A percentile compares a stretch with the other conserved stretches of the same genome.
Conservation (phyloP, 2,329 filamentous ascomycete species). For the Botrytis aclada region DNA sequence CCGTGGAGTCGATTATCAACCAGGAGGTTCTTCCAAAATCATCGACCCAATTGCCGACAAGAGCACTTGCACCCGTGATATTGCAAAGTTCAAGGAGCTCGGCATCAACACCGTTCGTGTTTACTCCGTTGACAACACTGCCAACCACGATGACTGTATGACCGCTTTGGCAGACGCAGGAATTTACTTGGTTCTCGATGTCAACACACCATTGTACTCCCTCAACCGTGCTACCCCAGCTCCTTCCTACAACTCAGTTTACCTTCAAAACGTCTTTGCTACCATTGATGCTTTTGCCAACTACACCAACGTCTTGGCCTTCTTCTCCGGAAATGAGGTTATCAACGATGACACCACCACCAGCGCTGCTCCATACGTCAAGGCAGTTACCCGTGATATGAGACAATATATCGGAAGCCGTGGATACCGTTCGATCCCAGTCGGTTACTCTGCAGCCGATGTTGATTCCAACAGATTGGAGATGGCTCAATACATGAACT, state of each 20-base stretch:
- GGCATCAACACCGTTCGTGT: slow-evolving; percentile 71
- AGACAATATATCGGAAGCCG: slow-evolving; percentile 50
- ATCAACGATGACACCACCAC: slow-evolving; percentile 54
- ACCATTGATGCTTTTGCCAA: slow-evolving; percentile 66
- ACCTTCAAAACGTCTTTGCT: slow-evolving; percentile 68
- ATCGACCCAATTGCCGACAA: slow-evolving; percentile 62
- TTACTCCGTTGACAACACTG: slow-evolving; percentile 70
- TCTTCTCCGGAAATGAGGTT: slow-evolving; percentile 60
- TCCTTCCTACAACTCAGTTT: slow-evolving; percentile 65
- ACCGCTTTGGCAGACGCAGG: slow-evolving; percentile 61
- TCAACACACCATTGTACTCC: slow-evolving; percentile 71
- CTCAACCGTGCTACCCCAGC: slow-evolving; percentile 60
- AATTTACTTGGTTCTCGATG: slow-evolving; percentile 71
- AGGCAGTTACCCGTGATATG: slow-evolving; percentile 57
- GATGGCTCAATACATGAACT: slow-evolving; percentile 72
- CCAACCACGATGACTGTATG: slow-evolving; percentile 69
- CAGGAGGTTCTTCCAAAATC: slow-evolving; percentile 56
- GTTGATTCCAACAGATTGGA: slow-evolving; percentile 65
- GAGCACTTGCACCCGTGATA: slow-evolving; percentile 60
- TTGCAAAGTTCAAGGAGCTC: slow-evolving; percentile 64
- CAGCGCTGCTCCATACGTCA: slow-evolving; percentile 53
- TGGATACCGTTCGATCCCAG: slow-evolving; percentile 50
- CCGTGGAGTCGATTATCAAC: slow-evolving; percentile 62
- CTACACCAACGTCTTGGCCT: slow-evolving; percentile 66
- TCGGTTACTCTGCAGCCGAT: slow-evolving; percentile 63